phyloP scores from a whole-genome alignment of 2,329 filamentous ascomycete species.

The Aspergillus brunneoviolaceus region DNA sequence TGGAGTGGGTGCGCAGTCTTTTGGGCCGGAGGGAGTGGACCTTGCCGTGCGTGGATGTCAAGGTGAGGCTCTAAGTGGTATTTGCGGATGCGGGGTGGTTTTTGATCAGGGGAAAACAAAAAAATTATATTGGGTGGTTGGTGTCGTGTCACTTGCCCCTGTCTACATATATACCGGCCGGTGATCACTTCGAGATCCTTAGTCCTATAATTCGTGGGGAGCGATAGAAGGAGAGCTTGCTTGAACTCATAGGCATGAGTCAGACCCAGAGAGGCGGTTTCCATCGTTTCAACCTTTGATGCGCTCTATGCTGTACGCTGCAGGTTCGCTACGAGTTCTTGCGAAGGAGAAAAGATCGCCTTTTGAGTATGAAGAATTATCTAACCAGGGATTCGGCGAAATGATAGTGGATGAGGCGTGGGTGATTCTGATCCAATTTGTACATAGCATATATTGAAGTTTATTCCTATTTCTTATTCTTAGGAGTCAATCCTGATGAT shows the following conservation, averaged over 20 bases:
- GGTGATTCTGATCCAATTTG: neutral
- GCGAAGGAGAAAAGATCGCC: no score
- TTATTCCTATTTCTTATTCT: neutral
- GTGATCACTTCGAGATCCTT: neutral
- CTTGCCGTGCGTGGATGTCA: constrained; percentile 86
- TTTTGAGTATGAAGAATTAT: no score
- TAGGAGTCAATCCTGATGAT: neutral
- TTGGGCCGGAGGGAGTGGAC: constrained; percentile 84
- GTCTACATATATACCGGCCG: neutral
- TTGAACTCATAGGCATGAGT: neutral
- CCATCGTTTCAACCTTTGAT: neutral
- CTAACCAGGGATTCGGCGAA: neutral
- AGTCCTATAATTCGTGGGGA: neutral
- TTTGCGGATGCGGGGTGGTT: neutral
- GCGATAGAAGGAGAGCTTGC: neutral
- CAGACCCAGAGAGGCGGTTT: neutral
- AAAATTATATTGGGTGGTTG: neutral
- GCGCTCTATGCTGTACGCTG: neutral
- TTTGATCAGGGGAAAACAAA: no score
- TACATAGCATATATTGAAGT: constrained; percentile 1
- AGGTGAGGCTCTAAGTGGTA: constrained; percentile 65
- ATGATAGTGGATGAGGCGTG: neutral
- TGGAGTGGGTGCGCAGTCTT: constrained; percentile 82
- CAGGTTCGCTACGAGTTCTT: no score
- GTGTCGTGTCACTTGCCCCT: neutral